Base-by-base conservation (phyloP, 257 asterid species). In the Linderniella brevidens region DNA sequence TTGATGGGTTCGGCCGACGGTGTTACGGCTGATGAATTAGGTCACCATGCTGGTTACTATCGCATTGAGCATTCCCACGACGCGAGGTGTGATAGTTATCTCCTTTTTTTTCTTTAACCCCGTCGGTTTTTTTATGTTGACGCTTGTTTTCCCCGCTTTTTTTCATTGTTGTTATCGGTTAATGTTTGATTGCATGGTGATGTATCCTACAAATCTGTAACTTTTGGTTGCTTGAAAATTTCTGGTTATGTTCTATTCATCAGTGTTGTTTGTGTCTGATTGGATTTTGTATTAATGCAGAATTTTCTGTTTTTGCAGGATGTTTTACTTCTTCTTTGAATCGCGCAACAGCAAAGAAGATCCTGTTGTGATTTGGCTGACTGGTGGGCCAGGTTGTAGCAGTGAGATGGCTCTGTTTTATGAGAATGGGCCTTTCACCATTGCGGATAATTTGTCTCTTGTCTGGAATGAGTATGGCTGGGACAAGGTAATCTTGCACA, bases 351-450 rank as follows among this genome's bases (percentile, higher is more conserved):
- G 80, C 76, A 58, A 61, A 52, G 60, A 68, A 12, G 92, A 76
- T 53, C 97, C 95, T 51, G 92, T 88, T 55, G 93, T 83, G 46
- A 88, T 88, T 71, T 88, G 97, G 97, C 65, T 88, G 74, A 88
- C 95, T 52, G 95, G 95, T 51, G 97, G 97, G 14, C 97, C 97
- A 52, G 97, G 97, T 48, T 88, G 97, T 69, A 76, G 95, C 70
- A 83, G 97, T 58, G 97, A 88, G 70, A 68, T 80, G 83, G 97
- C 93, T 41, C 92, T 83, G 51, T 87, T 87, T 73, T 83, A 80
- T 50, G 97, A 87, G 68, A 88, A 88, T 70, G 97, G 97, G 13
- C 97, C 97, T 49, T 88, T 80, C 70, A 46, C 57, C 17, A 70
- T 88, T 58, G 70, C 92, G 32, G 62, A 74, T 38, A 76, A 87